Percentiles rank a stretch among this genome's conserved stretches.
Evolutionary conservation across 495 filamentous ascomycete species (phyloP).

Genomic region (Penicillium cataractarum): DNA sequence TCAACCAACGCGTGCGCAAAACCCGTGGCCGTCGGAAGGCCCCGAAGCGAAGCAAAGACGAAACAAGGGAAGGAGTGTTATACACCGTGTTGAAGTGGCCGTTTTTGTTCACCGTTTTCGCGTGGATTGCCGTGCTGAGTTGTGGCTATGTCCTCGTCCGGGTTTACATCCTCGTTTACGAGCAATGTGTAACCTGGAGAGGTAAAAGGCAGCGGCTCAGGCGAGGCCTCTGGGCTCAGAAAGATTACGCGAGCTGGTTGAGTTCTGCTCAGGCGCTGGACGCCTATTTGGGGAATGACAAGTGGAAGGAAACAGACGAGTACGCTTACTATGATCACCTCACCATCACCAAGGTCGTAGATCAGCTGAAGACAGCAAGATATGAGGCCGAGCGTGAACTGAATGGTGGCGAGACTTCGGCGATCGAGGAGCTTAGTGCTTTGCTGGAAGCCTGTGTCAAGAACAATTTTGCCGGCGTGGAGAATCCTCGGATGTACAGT

Average conservation of each 20-base stretch:
- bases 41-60: constrained; percentile 70
- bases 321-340: constrained; percentile 94
- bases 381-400: constrained; percentile 59
- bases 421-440: constrained; percentile 71
- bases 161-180: constrained; percentile 86
- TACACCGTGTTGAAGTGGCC: constrained; percentile 93
- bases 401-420: constrained; percentile 43
- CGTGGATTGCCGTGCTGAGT: constrained; percentile 73
- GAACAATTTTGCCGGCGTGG: constrained; percentile 95
- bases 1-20: constrained; percentile 66
- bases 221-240: constrained; percentile 67
- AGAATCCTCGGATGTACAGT: constrained; percentile 90
- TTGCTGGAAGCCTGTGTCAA: constrained; percentile 91
- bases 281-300: constrained; percentile 75
- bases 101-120: constrained; percentile 73
- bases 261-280: constrained; percentile 77
- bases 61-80: constrained; percentile 90
- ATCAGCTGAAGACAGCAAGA: constrained; percentile 67
- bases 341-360: constrained; percentile 74
- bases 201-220: constrained; percentile 73
- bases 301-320: constrained; percentile 85
- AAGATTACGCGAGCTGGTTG: constrained; percentile 81
- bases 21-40: constrained; percentile 46
- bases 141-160: constrained; percentile 79
- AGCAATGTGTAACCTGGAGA: constrained; percentile 62